Percentiles rank a stretch among this genome's conserved stretches.
Conservation (phyloP, 257 asterid species). For the Scutellaria galericulata region DNA sequence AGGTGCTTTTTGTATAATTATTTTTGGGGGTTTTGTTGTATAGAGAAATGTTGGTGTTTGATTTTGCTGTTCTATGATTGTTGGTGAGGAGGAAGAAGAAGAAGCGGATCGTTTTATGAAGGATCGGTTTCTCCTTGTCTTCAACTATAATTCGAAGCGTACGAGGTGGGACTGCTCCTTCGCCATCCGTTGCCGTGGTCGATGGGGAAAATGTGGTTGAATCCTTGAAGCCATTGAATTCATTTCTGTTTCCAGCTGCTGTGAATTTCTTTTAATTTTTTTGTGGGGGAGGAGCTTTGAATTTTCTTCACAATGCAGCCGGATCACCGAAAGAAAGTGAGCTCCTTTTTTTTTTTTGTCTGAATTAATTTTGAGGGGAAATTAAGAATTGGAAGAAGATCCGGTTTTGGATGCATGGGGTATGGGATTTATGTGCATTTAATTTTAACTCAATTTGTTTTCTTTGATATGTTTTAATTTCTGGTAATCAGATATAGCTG, state of each 20-base stretch:
- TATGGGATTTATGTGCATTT: slow-evolving; percentile 15
- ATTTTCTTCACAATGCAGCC: slow-evolving; percentile 58
- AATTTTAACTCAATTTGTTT: neutral
- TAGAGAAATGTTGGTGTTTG: slow-evolving; percentile 31
- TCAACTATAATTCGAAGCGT: slow-evolving; percentile 49
- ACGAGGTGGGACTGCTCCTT: slow-evolving; percentile 69
- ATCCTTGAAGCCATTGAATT: slow-evolving; percentile 24
- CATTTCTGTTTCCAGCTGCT: slow-evolving; percentile 25
- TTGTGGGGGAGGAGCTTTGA: slow-evolving; percentile 32
- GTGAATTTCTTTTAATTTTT: slow-evolving; percentile 25
- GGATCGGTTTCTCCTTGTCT: slow-evolving; percentile 52
- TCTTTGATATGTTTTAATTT: neutral
- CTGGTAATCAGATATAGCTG: slow-evolving; percentile 8
- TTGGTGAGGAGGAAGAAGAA: slow-evolving; percentile 46
- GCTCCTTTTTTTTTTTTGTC: slow-evolving; percentile 30
- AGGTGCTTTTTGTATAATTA: slow-evolving; percentile 6
- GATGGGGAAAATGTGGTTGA: slow-evolving; percentile 90
- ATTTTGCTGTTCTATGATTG: slow-evolving; percentile 50
- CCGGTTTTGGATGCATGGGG: neutral
- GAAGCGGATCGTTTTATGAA: slow-evolving; percentile 60
- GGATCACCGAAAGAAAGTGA: slow-evolving; percentile 80
- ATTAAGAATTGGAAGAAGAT: slow-evolving; percentile 6
- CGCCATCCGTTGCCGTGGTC: slow-evolving; percentile 69
- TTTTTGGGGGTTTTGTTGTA: slow-evolving; percentile 16
- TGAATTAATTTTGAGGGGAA: neutral